A percentile compares a stretch with the other conserved stretches of the same genome.
phyloP scores from a whole-genome alignment of 495 filamentous ascomycete genomes.

The Lasiosphaeria ovina region DNA sequence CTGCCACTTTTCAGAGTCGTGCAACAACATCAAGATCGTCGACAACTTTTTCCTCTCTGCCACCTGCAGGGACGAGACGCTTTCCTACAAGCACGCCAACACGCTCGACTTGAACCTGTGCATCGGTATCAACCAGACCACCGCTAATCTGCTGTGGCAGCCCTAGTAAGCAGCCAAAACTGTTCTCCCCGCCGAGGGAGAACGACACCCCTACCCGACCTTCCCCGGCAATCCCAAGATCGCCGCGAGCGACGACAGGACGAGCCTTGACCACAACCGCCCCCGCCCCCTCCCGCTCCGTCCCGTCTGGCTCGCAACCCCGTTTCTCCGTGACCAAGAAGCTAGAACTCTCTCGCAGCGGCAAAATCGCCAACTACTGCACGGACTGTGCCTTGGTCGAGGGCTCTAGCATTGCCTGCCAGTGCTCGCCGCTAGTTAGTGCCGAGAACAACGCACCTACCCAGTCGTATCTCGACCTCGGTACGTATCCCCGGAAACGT shows the following conservation, averaged over 20 bases:
- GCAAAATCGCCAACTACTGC: constrained; percentile 28
- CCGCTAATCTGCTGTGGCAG: constrained; percentile 9
- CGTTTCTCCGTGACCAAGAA: background rate
- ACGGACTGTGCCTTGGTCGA: constrained; percentile 13
- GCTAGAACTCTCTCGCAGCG: constrained; percentile 7
- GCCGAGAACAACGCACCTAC: background rate
- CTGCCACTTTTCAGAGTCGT: constrained; percentile 19
- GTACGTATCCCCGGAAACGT: background rate
- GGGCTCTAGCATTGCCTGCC: constrained; percentile 10
- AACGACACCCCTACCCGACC: too few species aligned
- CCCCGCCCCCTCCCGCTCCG: background rate
- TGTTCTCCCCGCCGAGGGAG: background rate
- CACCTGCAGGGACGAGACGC: constrained; percentile 2
- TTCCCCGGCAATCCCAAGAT: too few species aligned
- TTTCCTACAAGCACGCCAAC: background rate
- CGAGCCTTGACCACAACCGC: too few species aligned
- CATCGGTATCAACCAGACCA: constrained; percentile 19
- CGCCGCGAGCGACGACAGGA: too few species aligned
- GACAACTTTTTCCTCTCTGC: constrained; percentile 14
- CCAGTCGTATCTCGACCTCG: background rate
- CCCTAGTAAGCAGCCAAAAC: constrained; percentile 11
- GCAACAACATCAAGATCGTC: constrained; percentile 16
- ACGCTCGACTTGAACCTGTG: constrained; percentile 26
- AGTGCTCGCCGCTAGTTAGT: constrained; percentile 8
- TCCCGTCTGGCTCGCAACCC: background rate